Base-by-base conservation (phyloP, 768 basidiomycete species). In the Lentinula edodes region DNA sequence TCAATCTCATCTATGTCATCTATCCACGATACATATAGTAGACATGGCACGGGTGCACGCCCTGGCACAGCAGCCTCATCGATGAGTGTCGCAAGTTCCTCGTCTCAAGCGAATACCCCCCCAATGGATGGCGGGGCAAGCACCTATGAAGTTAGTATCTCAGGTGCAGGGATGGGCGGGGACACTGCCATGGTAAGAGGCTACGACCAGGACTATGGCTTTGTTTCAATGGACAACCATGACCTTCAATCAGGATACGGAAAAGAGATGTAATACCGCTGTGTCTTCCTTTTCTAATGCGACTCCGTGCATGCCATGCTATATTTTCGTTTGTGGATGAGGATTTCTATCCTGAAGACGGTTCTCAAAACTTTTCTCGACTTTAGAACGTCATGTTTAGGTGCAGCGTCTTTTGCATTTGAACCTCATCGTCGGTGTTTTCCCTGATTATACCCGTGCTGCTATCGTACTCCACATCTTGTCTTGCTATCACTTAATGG, bases 81-180 rank as follows among this genome's bases (percentile, higher is more conserved):
- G 20, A 85, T 91, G 65, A 88, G 85, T 20, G 89, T 85, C 28
- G 88, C 88, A 20, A 88, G 86, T 38, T 89, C 87, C 35, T 89
- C 88, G 36, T 88, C 88, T 36, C 89, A 90, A 71, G 91, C 90
- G 58, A 90, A 90, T 70, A 93, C 90, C 32, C 88, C 88, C 38
- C 90, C 90, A 28, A 82, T 88, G 61, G 85, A 87, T 58, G 85
- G 80, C 62, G 87, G 85, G 61, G 80, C 80, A 66, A 79, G 81
- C 46, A 88, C 88, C 65, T 86, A 59, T 51, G 58, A 59, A 20
- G 58, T 59, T 10, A 34, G 58, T 8, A 59, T 59, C 5, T 48
- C 43, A 20, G 34, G 34, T 23, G 18, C 28, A 28, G 59, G 59
- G 4, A 34, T 52, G 16, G 59, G 59, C 15, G 23, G 28, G 16